Base-by-base conservation (phyloP, 192 early-diverging fungal species). In the Backusella parvicylindrica region DNA sequence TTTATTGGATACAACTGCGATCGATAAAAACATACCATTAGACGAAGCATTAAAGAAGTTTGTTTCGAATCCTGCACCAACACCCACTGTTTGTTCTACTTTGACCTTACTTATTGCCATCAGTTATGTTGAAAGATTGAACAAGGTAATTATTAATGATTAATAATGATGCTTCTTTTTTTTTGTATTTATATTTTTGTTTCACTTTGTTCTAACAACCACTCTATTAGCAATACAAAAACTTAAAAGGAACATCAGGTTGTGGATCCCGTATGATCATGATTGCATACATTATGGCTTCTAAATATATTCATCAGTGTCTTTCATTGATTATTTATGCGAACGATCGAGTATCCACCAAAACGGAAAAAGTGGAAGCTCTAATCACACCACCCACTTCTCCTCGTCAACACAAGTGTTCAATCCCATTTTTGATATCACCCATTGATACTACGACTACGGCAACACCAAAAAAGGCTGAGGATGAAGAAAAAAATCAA, bases 231-330 rank as follows among this genome's bases (percentile, higher is more conserved):
- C 83, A 83, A 82, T 83, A 85, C 40, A 71, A 78, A 9, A 78
- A 78, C 31, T 76, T 80, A 5, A 82, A 82, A 41, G 84, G 86
- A 4, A 81, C 83, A 38, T 64, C 76, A 21, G 84, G 86, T 38
- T 85, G 82, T 53, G 83, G 82, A 28, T 84, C 81, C 15, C 77
- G 86, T 1, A 73, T 87, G 41, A 84, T 87, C 30, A 75, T 87
- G 23, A 82, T 84, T 16, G 86, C 86, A 7, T 87, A 83, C 36
- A 84, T 84, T 68, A 80, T 87, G 68, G 84, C 84, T 0, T 78
- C 84, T 5, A 87, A 87, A 71, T 81, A 70, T 35, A 74, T 81
- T 15, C 80, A 81, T 28, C 60, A 76, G 2, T 72, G 43, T 43
- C 68, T 81, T 36, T 47, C 72, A 53, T 64, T 67, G 32, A 75